Base-by-base conservation (phyloP, 2,329 filamentous ascomycete species). In the Diaporthe caulivora region DNA sequence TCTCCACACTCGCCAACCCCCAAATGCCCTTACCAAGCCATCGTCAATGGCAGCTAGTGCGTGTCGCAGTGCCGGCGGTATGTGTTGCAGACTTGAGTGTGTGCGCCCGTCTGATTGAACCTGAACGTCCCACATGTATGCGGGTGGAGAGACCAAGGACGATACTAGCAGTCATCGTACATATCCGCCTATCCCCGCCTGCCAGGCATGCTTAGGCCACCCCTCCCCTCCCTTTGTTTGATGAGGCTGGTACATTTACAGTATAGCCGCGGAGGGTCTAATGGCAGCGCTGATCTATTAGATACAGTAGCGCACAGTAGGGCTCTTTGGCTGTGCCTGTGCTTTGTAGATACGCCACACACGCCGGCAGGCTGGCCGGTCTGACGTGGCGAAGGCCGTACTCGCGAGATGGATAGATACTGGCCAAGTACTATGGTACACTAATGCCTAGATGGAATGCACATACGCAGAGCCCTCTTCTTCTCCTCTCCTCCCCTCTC, bases 171-270 rank as follows among this genome's bases (percentile, higher is more conserved):
- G 34, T 11, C 62, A 40, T 67, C 47, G 31, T 67, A 26, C 62
- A 40, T 67, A 40, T 21, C 62, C 65, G 65, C 65, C 65, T 47
- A 53, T 69, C 65, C 65, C 65, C 65, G 65, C 65, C 65, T 42
- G 37, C 11, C 13, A 40, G 11, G 37, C 6, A 40, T 40, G 65
- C 65, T 53, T 53, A 26, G 62, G 29, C 7, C 24, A n/a, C 1
- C 37, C 21, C 34, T 18, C 21, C 37, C 47, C 34, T 11, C 21
- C 17, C 34, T n/a, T 1, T 34, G 34, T 6, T 40, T 26, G 1
- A 24, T 9, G 31, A 69, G 9, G 49, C 65, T 55, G 49, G 49
- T 26, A 34, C 65, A 24, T 44, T 42, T 55, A 29, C 51, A 34
- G 53, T 21, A 44, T 70, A 29, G 62, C 44, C 62, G 9, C 2